Evolutionary conservation across 2,329 filamentous ascomycete species (phyloP).

Genomic region (Fusarium dimerum): DNA sequence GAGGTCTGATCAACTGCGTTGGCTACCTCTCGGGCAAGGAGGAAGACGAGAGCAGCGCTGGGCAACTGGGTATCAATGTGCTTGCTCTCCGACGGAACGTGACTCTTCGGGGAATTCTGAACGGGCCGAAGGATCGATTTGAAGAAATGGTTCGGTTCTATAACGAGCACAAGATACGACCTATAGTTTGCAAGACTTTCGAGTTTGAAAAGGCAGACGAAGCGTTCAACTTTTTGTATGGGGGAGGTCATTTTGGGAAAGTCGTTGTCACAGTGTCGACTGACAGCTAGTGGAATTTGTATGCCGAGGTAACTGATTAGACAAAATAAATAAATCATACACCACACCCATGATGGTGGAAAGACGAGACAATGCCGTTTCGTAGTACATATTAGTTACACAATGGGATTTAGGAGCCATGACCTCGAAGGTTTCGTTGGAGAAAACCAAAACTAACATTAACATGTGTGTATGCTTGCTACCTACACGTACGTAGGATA

Average conservation of each 20-base stretch:
- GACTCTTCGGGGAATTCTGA: constrained; percentile 57
- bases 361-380: too few relatives aligned
- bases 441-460: too few relatives aligned
- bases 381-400: too few relatives aligned
- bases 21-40: constrained; percentile 54
- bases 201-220: constrained; percentile 46
- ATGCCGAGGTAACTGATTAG: too few relatives aligned
- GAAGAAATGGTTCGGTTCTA: constrained; percentile 56
- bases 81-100: constrained; percentile 48
- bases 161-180: constrained; percentile 44
- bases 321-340: too few relatives aligned
- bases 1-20: constrained; percentile 54
- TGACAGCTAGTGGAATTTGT: background rate
- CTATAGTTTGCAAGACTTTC: constrained; percentile 51
- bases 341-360: too few relatives aligned
- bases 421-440: too few relatives aligned
- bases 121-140: constrained; percentile 57
- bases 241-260: constrained; percentile 59
- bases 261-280: constrained; percentile 48
- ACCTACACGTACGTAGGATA: too few relatives aligned
- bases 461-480: too few relatives aligned
- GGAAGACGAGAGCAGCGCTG: constrained; percentile 45
- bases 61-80: constrained; percentile 59
- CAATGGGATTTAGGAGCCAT: too few relatives aligned
- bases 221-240: constrained; percentile 54